Conservation (phyloP, 2,329 filamentous ascomycete species). For the Xylariaceae sp. region DNA sequence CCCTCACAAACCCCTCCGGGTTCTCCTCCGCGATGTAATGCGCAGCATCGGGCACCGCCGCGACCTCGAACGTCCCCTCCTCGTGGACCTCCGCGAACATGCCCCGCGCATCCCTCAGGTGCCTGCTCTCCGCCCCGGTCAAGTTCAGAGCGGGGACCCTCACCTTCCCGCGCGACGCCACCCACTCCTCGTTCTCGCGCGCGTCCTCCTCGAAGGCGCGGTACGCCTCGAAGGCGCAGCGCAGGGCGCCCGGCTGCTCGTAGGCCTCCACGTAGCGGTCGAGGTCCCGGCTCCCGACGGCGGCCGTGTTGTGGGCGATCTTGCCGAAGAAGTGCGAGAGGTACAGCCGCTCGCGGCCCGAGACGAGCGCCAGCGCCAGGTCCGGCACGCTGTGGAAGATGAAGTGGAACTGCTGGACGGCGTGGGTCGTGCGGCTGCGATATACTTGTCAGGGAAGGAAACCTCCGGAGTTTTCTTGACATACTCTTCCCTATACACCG, state of each 20-base stretch:
- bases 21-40: slow-evolving; percentile 33
- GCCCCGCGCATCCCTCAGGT: slow-evolving; percentile 17
- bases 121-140: slow-evolving; percentile 22
- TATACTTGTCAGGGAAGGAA: too few relatives aligned
- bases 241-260: slow-evolving; percentile 25
- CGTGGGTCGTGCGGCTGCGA: slow-evolving; percentile 11
- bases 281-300: slow-evolving; percentile 27
- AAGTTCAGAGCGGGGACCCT: slow-evolving; percentile 23
- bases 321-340: slow-evolving; percentile 33
- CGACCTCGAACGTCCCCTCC: slow-evolving; percentile 13
- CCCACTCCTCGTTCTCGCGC: slow-evolving; percentile 21
- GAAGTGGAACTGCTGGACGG: slow-evolving; percentile 26
- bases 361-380: slow-evolving; percentile 30
- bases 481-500: slow-evolving; percentile 11
- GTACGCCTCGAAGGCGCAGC: slow-evolving; percentile 26
- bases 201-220: slow-evolving; percentile 26
- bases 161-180: slow-evolving; percentile 23
- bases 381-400: slow-evolving; percentile 31
- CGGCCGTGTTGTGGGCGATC: slow-evolving; percentile 26
- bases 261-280: slow-evolving; percentile 31
- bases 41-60: slow-evolving; percentile 20
- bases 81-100: slow-evolving; percentile 27
- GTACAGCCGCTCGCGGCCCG: slow-evolving; percentile 32
- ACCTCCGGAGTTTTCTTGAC: too few relatives aligned
- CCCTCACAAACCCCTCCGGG: slow-evolving; percentile 23